Base-by-base conservation (phyloP, 2,329 filamentous ascomycete species). In the Penicillium expansum region DNA sequence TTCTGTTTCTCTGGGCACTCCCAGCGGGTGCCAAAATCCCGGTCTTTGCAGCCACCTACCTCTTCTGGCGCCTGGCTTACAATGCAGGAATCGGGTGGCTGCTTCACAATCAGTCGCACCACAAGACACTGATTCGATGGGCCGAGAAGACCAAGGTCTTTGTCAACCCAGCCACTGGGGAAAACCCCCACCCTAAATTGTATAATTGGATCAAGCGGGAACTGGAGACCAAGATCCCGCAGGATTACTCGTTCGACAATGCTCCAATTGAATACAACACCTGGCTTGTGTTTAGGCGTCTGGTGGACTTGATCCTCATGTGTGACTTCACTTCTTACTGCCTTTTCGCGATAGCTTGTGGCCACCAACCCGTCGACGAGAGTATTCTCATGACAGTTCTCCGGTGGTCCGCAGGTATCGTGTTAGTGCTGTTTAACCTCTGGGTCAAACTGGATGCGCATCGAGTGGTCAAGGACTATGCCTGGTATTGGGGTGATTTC, bases 401-500 rank as follows among this genome's bases (percentile, higher is more conserved):
- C 55, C 88, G 94, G 58, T 99, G 94, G 94, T 71, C 80, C 4
- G 81, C 87, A 45, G 94, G 94, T 50, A 83, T 93, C 63, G 76
- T 83, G 39, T 82, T 97, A 27, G 88, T 99, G 61, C 82, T 90
- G 56, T 97, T 99, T 83, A 99, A 97, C 74, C 82, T 97, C 22
- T 97, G 94, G 92, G 94, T 99, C 62, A 99, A 99, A 78, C 82
- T 99, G 60, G 94, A 99, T 76, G 94, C 94, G 20, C 94, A 99
- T 75, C 85, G 94, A 59, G 94, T 99, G 48, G 94, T 99, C 71
- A 97, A 97, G 76, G 94, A 99, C 76, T 99, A 92, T 78, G 94
- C 94, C 29, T 99, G 94, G 94, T 99, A 97, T 77, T 99, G 94
- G 94, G 94, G 94, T 60, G 94, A 99, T 76, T 97, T 97, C 78